Percentiles rank a stretch among this genome's conserved stretches.
Conservation (phyloP, 305 asterid genomes). For the Fraxinus nigra region DNA sequence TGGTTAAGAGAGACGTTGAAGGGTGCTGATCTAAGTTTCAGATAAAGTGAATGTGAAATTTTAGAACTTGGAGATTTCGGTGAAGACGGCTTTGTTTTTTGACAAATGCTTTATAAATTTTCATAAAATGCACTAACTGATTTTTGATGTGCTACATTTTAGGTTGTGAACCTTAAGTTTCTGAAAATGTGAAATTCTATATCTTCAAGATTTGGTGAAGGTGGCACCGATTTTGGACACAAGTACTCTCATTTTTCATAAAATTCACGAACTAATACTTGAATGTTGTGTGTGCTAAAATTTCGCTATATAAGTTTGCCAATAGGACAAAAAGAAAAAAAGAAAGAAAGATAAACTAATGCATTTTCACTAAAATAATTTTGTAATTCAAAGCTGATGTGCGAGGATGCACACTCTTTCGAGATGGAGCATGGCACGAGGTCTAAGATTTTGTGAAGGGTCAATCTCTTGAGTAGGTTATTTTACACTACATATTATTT, state of each 20-base stretch:
- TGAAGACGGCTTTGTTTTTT: neutral
- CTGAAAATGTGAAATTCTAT: neutral
- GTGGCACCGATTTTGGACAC: neutral
- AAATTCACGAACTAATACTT: neutral
- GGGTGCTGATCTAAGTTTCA: neutral
- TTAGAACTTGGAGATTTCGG: neutral
- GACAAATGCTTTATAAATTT: neutral
- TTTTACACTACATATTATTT: neutral
- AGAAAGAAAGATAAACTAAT: neutral
- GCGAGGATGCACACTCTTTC: neutral
- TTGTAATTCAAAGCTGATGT: neutral
- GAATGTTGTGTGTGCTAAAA: neutral
- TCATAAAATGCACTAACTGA: neutral
- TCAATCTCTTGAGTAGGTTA: neutral
- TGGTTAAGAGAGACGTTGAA: neutral
- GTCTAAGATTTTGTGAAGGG: neutral
- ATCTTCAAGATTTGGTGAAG: neutral
- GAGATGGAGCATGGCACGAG: neutral
- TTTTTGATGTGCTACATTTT: neutral
- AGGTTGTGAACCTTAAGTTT: neutral
- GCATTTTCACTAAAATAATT: neutral
- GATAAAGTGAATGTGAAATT: neutral
- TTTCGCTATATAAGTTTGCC: neutral
- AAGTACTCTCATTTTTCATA: neutral
- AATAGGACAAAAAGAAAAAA: neutral